These are phyloP conservation scores for Aciculosporium take DNA, from an alignment of 2,329 filamentous ascomycete genomes.

Conservation along the genomic window DNA sequence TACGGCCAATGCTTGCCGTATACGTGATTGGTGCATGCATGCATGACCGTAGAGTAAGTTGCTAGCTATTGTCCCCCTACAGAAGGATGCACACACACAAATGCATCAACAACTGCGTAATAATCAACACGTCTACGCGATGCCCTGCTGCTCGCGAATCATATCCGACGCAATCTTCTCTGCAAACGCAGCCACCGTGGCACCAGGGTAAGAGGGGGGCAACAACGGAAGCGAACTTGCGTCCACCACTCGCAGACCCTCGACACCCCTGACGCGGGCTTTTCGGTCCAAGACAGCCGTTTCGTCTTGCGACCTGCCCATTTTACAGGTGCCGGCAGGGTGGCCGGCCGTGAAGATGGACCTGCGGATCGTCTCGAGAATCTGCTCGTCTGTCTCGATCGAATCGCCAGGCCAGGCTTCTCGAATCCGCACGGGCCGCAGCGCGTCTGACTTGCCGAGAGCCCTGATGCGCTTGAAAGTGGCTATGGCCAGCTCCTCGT, in stretches of 20 bases:
- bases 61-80: too few species aligned
- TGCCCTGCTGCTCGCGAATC: not conserved
- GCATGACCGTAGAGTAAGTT: too few species aligned
- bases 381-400: too few species aligned
- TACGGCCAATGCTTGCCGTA: too few species aligned
- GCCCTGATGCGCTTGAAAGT: constrained; percentile 25
- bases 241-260: constrained; percentile 44
- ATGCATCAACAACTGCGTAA: too few species aligned
- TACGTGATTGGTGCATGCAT: too few species aligned
- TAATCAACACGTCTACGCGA: constrained; percentile 12
- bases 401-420: too few species aligned
- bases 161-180: constrained; percentile 14
- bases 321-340: constrained; percentile 16
- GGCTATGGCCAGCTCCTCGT: constrained; percentile 27
- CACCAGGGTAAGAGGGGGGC: constrained; percentile 10
- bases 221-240: constrained; percentile 32
- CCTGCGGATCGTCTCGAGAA: too few species aligned
- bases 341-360: constrained; percentile 12
- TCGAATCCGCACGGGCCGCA: too few species aligned
- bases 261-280: constrained; percentile 41
- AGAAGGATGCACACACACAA: too few species aligned
- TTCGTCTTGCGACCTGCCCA: constrained; percentile 27
- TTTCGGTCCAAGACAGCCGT: constrained; percentile 42
- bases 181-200: constrained; percentile 12
- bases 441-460: constrained; percentile 15